A percentile compares a stretch with the other conserved stretches of the same genome.
Conservation (phyloP, 1,284 basidiomycete genomes). For the Cryptococcus neoformans region DNA sequence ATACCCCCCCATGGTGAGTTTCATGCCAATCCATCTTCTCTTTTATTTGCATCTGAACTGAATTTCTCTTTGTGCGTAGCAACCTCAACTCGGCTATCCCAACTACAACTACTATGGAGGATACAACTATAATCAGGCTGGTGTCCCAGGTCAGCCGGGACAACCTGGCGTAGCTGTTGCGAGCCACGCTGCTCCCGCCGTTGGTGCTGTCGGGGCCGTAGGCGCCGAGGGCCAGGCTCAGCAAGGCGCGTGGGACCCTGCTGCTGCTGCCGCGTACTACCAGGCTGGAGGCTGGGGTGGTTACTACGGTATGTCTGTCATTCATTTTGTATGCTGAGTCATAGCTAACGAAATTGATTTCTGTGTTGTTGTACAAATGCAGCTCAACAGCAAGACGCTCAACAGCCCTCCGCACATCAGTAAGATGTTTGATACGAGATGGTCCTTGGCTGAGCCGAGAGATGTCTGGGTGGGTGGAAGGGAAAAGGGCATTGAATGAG, state of each 20-base stretch:
- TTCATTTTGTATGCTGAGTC: too few relatives aligned
- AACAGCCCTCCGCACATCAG: too few relatives aligned
- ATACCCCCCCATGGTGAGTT: conserved; percentile 15
- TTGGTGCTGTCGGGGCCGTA: conserved; percentile 2
- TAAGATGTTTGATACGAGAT: too few relatives aligned
- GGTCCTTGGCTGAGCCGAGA: too few relatives aligned
- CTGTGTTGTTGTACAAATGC: too few relatives aligned
- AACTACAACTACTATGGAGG: conserved; percentile 42
- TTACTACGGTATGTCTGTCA: conserved; percentile 37
- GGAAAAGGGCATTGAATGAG: too few relatives aligned
- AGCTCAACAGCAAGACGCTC: too few relatives aligned
- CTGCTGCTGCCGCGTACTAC: conserved; percentile 38
- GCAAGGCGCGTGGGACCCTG: conserved; percentile 34
- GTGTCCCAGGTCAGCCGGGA: conserved; percentile 42
- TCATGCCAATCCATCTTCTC: neutral
- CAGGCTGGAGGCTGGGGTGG: conserved; percentile 41
- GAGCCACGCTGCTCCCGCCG: conserved; percentile 8
- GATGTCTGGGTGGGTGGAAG: too few relatives aligned
- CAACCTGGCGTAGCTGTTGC: conserved; percentile 10
- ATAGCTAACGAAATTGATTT: too few relatives aligned
- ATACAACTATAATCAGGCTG: conserved; percentile 39
- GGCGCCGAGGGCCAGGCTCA: conserved; percentile 6
- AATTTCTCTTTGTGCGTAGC: conserved; percentile 7
- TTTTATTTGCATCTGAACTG: neutral
- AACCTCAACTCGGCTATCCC: conserved; percentile 26